Evolutionary conservation across 306 rosid genomes (phyloP), one percentile per base, ranked within the genome.

Genomic region (Pyrus pyrifolia): DNA sequence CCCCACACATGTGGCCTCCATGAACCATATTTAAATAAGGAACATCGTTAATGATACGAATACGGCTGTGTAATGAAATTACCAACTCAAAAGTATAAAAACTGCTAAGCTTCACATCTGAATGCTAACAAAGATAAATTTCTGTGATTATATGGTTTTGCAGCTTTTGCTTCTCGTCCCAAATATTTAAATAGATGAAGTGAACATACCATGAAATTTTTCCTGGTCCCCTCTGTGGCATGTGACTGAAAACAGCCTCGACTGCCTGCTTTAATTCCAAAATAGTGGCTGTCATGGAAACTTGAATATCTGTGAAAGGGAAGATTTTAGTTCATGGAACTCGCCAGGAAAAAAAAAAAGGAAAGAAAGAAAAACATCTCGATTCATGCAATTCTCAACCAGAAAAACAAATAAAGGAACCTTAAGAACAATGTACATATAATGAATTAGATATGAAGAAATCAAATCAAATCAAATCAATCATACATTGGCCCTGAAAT

Each of bases 1-100:
- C 96, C 90, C 98, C 98, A 94, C 55, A 94, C 88, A 68, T 84
- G 96, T 27, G 85, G 79, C 98, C 98, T 94, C 3, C 83, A 79
- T 10, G 62, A 83, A 80, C 51, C 76, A 83, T 83, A 42, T 33
- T 62, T 66, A 0, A 42, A 72, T 12, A 70, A 57, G 29, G 25
- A 44, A 58, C 10, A 19, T 58, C 17, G 12, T 17, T 17, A 11
- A 57, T 35, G 67, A 40, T 14, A 57, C 22, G 66, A 33, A 44
- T 55, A 31, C 18, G n/a, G 42, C 23, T n/a, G 57, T 17, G 66
- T 35, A 35, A 35, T 14, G n/a, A 23, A 57, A 33, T 57, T 53
- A 30, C 38, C 33, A 31, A 64, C 31, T 71, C 55, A 72, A 57
- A 23, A 58, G 45, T 18, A 19, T 23, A 8, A 59, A 25, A 72